Base-by-base conservation (phyloP, 2,329 filamentous ascomycete species). In the Aquanectria penicillioides region DNA sequence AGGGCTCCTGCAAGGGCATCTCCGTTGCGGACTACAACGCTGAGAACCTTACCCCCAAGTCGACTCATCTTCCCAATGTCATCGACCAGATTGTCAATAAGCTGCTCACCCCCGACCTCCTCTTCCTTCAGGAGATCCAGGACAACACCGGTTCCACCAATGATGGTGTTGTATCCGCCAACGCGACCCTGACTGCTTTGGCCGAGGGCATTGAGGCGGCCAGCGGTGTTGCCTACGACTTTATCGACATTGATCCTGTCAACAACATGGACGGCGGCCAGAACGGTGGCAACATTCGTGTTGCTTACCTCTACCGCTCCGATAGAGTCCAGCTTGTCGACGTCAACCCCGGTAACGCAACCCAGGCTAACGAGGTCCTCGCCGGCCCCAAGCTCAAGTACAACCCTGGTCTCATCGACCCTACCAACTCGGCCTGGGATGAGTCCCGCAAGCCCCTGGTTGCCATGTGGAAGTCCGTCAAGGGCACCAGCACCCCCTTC, bases 111-210 rank as follows among this genome's bases (percentile, higher is more conserved):
- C 89, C 89, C 0, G 86, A 89, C 69, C 71, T 92, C 5, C 69
- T 92, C 56, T 90, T 90, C 69, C 68, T 92, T 3, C 89, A 92
- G 71, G 89, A 92, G 74, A 78, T 92, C 40, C 89, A 91, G 74
- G 89, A 92, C 69, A 80, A 88, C 77, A 83, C 80, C 34, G 89
- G 89, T 12, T 73, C 81, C 3, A 84, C 81, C 11, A 81, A 91
- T 71, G 82, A 90, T 64, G 87, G 83, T 59, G 79, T 82, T 36
- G 79, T 81, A 12, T 75, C 73, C 34, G 85, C 86, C 36, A 87
- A 88, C 68, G 47, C 80, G 38, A 91, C 89, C 0, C 81, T 92
- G 1, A 71, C 78, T 2, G 81, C 84, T 0, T 81, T 92, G 2
- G 74, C 78, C 0, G 71, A 77, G 3, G 83, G 82, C 13, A 86